Evolutionary conservation across 2,329 filamentous ascomycete species (phyloP).

Genomic region (Didymella pomorum): DNA sequence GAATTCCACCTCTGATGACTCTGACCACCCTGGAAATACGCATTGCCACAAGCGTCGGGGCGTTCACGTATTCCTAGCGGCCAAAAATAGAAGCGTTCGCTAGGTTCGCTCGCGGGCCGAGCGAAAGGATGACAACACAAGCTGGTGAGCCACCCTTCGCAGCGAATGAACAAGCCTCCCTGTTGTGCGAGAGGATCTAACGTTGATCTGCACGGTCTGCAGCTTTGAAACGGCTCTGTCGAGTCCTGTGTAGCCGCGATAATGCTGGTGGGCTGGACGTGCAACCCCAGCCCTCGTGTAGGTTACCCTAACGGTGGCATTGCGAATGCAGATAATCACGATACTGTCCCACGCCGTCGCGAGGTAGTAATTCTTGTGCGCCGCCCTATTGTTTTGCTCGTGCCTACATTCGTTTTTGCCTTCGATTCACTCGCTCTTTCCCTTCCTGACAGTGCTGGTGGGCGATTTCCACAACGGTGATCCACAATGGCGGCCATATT

Average conservation of each 20-base stretch:
- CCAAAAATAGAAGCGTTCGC: slow-evolving; percentile 2
- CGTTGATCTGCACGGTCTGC: slow-evolving; percentile 29
- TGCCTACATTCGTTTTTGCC: slow-evolving; percentile 21
- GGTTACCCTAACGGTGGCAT: slow-evolving; percentile 28
- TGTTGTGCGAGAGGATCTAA: slow-evolving; percentile 35
- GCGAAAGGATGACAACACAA: slow-evolving; percentile 22
- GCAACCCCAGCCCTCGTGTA: slow-evolving; percentile 27
- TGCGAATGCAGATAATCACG: slow-evolving; percentile 34
- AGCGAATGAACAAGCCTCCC: slow-evolving; percentile 37
- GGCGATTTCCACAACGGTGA: slow-evolving; percentile 2
- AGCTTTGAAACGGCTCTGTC: slow-evolving; percentile 34
- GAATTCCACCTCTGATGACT: slow-evolving; percentile 22
- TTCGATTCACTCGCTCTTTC: slow-evolving; percentile 11
- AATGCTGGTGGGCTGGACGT: slow-evolving; percentile 30
- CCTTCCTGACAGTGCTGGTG: slow-evolving; percentile 3
- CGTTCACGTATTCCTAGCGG: slow-evolving; percentile 21
- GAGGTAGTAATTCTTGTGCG: slow-evolving; percentile 27
- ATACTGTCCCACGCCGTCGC: slow-evolving; percentile 33
- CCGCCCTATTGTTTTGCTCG: slow-evolving; percentile 29
- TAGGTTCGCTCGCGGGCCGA: slow-evolving; percentile 6
- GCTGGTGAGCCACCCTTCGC: slow-evolving; percentile 26
- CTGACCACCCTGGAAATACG: slow-evolving; percentile 12
- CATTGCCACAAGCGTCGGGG: slow-evolving; percentile 30
- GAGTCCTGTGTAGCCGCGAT: slow-evolving; percentile 29
- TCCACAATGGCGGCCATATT: slow-evolving; percentile 30